Percentiles rank a stretch among this genome's conserved stretches.
Evolutionary conservation across 179 eudicot species (phyloP).

Genomic region (Silene noctiflora): DNA sequence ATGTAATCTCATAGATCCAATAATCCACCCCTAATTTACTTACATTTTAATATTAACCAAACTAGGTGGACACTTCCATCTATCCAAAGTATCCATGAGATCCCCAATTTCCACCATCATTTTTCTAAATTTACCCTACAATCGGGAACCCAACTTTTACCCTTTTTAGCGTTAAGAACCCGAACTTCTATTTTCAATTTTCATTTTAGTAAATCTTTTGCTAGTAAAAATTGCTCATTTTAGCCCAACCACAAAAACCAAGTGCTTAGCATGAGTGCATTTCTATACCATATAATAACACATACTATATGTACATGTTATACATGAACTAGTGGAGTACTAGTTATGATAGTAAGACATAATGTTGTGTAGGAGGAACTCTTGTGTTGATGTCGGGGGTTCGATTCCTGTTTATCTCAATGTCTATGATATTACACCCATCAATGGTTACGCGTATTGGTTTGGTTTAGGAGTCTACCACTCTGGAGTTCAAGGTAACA

Average conservation of each 20-base stretch:
- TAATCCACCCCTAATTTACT: slow-evolving; percentile 9
- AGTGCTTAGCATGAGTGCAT: slow-evolving; percentile 9
- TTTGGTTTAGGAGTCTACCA: slow-evolving; percentile 85
- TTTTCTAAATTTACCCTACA: neutral
- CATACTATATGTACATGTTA: neutral
- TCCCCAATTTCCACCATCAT: slow-evolving; percentile 11
- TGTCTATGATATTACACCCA: slow-evolving; percentile 69
- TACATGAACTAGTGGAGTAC: neutral
- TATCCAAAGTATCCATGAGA: slow-evolving; percentile 23
- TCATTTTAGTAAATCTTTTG: slow-evolving; percentile 9
- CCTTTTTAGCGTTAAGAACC: neutral
- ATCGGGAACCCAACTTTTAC: neutral
- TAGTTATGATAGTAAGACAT: slow-evolving; percentile 15
- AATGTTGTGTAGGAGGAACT: slow-evolving; percentile 61
- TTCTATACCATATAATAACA: neutral
- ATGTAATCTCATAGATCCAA: slow-evolving; percentile 24
- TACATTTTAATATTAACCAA: slow-evolving; percentile 8
- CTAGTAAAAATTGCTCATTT: neutral
- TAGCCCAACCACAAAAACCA: neutral
- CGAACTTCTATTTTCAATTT: neutral
- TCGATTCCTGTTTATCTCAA: slow-evolving; percentile 69
- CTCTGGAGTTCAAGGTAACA: slow-evolving; percentile 82
- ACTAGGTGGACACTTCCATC: slow-evolving; percentile 20
- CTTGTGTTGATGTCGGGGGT: slow-evolving; percentile 46
- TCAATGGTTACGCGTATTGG: slow-evolving; percentile 87